Conservation (phyloP, 169 alveolate genomes). For the Eimeria brunetti region DNA sequence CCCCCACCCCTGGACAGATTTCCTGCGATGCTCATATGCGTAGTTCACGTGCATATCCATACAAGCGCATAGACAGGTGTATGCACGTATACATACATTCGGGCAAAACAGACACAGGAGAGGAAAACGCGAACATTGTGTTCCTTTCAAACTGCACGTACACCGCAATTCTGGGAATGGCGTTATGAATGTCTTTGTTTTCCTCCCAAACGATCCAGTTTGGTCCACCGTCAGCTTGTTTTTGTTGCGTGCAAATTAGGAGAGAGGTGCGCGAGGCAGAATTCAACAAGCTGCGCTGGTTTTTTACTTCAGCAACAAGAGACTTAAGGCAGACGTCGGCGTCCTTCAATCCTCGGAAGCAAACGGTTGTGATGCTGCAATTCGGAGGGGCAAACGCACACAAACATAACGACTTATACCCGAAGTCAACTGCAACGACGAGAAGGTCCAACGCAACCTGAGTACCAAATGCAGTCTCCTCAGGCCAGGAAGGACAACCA, state of each 20-base stretch:
- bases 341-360: conserved; percentile 7
- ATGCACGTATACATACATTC: not conserved
- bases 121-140: not conserved
- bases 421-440: not conserved
- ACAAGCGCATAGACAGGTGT: not conserved
- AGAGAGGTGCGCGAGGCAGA: conserved; percentile 16
- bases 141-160: not conserved
- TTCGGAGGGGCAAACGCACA: not conserved
- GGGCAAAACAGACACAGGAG: not conserved
- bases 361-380: conserved; percentile 42
- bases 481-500: not conserved
- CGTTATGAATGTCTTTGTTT: not conserved
- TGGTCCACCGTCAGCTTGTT: not conserved
- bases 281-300: not conserved
- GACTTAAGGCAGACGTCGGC: conserved; percentile 40
- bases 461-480: not conserved
- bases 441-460: not conserved
- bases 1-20: no score
- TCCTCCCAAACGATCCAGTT: conserved; percentile 45
- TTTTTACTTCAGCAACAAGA: not conserved
- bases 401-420: not conserved
- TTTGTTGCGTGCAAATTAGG: not conserved
- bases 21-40: not conserved
- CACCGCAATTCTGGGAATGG: conserved; percentile 44
- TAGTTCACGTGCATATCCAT: not conserved